phyloP scores from a whole-genome alignment of 2,329 filamentous ascomycete species.

The Penicillium sp. region DNA sequence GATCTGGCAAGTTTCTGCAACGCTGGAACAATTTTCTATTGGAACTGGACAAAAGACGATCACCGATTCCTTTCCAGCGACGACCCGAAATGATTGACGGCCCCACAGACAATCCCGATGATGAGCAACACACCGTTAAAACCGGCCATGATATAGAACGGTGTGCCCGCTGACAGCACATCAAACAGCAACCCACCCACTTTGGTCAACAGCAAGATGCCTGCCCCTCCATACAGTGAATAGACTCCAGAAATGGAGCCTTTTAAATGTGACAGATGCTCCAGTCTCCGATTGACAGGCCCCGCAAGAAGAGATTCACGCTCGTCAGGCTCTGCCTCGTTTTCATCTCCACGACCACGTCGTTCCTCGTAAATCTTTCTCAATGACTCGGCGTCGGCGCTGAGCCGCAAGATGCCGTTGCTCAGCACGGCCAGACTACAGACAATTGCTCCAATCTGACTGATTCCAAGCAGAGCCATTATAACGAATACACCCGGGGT shows the following conservation, averaged over 20 bases:
- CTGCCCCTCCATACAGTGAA: conserved; percentile 81
- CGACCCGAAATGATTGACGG: conserved; percentile 22
- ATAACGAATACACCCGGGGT: conserved; percentile 67
- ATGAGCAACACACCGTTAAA: conserved; percentile 73
- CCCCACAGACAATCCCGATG: conserved; percentile 31
- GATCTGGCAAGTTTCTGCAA: neutral
- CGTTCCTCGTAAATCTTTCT: conserved; percentile 17
- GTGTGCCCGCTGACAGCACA: conserved; percentile 65
- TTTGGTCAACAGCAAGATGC: conserved; percentile 88
- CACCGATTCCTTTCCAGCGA: conserved; percentile 8
- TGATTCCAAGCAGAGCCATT: conserved; percentile 77
- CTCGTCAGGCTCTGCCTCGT: conserved; percentile 22
- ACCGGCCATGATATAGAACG: conserved; percentile 89
- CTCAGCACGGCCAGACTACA: conserved; percentile 88
- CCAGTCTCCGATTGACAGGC: conserved; percentile 21
- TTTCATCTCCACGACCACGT: conserved; percentile 7
- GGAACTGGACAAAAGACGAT: neutral
- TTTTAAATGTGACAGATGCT: conserved; percentile 62
- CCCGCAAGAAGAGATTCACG: conserved; percentile 31
- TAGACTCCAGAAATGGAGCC: conserved; percentile 94
- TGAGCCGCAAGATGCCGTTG: conserved; percentile 63
- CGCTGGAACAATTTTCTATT: neutral
- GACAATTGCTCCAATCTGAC: conserved; percentile 94
- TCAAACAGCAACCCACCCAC: conserved; percentile 86
- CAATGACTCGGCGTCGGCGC: conserved; percentile 16